Percentiles rank a stretch among this genome's conserved stretches.
Evolutionary conservation across 2,329 filamentous ascomycete species (phyloP).

Genomic region (Microsporum canis): DNA sequence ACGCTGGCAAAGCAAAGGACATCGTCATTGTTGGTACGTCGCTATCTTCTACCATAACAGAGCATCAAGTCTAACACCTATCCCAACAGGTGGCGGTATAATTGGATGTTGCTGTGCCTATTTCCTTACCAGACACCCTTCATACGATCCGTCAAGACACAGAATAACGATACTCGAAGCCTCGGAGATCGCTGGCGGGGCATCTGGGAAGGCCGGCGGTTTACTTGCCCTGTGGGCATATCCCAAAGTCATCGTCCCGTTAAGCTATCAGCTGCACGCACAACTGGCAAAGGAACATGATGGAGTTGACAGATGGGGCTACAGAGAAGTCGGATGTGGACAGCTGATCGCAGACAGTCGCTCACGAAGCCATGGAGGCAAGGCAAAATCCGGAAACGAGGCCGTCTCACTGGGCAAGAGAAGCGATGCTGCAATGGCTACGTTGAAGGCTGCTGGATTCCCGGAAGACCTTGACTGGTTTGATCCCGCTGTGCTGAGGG

Average conservation of each 20-base stretch:
- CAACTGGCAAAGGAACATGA: conserved; percentile 75
- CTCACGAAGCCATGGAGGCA: conserved; percentile 20
- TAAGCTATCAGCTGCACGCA: conserved; percentile 73
- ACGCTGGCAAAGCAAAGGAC: conserved; percentile 20
- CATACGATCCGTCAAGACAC: conserved; percentile 62
- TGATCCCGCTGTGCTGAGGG: conserved; percentile 50
- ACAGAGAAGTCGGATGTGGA: conserved; percentile 66
- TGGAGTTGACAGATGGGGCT: conserved; percentile 74
- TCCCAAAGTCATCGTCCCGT: conserved; percentile 66
- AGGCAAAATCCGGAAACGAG: conserved; percentile 19
- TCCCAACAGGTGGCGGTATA: conserved; percentile 63
- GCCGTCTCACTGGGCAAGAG: conserved; percentile 13
- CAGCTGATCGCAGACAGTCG: conserved; percentile 45
- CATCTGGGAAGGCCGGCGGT: conserved; percentile 89
- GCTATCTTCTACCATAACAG: neutral
- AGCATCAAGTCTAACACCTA: neutral
- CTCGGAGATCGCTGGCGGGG: conserved; percentile 71
- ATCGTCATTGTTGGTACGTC: conserved; percentile 33
- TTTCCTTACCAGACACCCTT: conserved; percentile 74
- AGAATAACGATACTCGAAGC: conserved; percentile 81
- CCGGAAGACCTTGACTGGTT: conserved; percentile 81
- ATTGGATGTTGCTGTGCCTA: conserved; percentile 89
- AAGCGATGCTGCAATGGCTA: conserved; percentile 39
- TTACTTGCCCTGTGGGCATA: conserved; percentile 88
- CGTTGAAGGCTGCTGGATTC: conserved; percentile 48